Base-by-base conservation (phyloP, 352 stramenopile species). In the Globisporangium orthogonon region DNA sequence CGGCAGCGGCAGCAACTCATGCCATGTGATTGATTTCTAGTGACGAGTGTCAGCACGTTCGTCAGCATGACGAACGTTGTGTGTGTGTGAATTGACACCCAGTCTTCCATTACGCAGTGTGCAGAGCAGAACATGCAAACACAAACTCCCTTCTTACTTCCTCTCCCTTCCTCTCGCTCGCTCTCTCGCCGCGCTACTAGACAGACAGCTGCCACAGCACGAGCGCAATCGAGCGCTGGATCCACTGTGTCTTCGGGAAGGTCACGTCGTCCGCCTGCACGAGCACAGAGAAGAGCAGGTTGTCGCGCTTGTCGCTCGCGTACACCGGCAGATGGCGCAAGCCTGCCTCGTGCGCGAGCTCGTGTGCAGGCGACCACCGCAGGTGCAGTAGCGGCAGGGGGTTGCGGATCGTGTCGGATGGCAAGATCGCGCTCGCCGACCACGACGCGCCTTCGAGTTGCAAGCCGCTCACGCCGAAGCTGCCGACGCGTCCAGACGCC, bases 391-490 rank as follows among this genome's bases (percentile, higher is more conserved):
- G 60, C 7, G 80, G 74, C 29, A 95, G 66, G 44, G 65, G 78
- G 61, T 85, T 84, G 55, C 83, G 82, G 29, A 96, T 85, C 39
- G 78, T 73, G 33, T 89, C 85, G 11, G 87, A 96, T 41, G 85
- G 72, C 1, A 65, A 66, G 53, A 97, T 91, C 10, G 72, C 82
- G 9, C 60, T 68, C 28, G 67, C 51, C 44, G 84, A 76, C 86
- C 88, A 94, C 7, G 66, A 67, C 7, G 86, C 87, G 41, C 89
- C 89, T 66, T 97, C 86, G 10, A 97, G 72, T 50, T 94, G 63
- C 44, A 97, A 64, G 15, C 87, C 87, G 30, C 65, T 65, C 28
- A 90, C 85, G 2, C 62, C 73, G 49, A 97, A 89, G 48, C 54
- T 71, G 15, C 78, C 76, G 37, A 66, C 61, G 13, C 72, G 58